Conservation (phyloP, 768 basidiomycete genomes). For the Naganishia kalamii region DNA sequence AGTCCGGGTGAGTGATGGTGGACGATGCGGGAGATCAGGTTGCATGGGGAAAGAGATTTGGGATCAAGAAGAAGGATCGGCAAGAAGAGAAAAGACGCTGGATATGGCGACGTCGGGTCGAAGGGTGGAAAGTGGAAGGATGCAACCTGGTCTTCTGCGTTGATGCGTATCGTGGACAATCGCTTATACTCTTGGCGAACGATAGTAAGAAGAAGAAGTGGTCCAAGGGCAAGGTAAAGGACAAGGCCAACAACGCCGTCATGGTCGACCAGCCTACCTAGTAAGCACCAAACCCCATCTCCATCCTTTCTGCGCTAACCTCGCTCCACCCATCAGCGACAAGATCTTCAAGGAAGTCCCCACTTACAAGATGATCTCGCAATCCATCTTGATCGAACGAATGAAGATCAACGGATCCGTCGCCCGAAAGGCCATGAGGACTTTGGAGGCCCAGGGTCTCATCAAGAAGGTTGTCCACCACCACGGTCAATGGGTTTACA, state of each 20-base stretch:
- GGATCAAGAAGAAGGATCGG: not conserved
- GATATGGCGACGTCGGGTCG: not conserved
- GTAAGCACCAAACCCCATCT: constrained; percentile 27
- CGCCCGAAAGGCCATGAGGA: constrained; percentile 81
- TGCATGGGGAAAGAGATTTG: not conserved
- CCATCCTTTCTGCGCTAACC: not conserved
- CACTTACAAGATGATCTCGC: constrained; percentile 97
- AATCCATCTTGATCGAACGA: constrained; percentile 96
- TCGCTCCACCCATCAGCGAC: constrained; percentile 38
- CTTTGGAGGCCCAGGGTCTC: constrained; percentile 84
- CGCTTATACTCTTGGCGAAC: not conserved
- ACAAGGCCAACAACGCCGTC: constrained; percentile 97
- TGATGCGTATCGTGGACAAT: not conserved
- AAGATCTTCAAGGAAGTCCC: constrained; percentile 93
- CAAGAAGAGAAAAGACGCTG: not conserved
- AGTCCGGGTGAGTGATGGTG: constrained; percentile 42
- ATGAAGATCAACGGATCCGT: constrained; percentile 93
- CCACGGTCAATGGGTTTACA: constrained; percentile 90
- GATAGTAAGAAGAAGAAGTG: constrained; percentile 96
- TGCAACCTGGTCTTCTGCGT: not conserved
- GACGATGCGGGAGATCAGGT: not conserved
- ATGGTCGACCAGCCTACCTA: constrained; percentile 85
- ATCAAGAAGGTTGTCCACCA: constrained; percentile 98
- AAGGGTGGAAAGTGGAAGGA: constrained; percentile 1
- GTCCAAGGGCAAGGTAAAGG: constrained; percentile 99